Base-by-base conservation (phyloP, 148 eudicot species). In the Cornus suecica region DNA sequence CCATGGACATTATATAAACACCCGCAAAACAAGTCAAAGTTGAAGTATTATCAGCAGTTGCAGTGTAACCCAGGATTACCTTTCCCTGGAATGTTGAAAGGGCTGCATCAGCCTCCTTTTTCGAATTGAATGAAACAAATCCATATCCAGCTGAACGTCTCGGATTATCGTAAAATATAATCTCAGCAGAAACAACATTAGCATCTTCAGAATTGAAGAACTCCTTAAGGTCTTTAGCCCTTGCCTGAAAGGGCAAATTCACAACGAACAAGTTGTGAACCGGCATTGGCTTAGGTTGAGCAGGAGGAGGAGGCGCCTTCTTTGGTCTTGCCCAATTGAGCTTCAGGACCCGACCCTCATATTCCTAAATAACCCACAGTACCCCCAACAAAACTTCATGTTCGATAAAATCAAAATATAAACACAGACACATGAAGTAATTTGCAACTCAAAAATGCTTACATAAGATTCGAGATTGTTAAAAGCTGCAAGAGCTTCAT, bases 91-190 rank as follows among this genome's bases (percentile, higher is more conserved):
- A 95, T 70, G 74, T 73, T 22, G 75, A 68, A 63, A 95, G 90
- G 32, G 88, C 99, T 27, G 90, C 91, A 41, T 92, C 97, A 15
- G 97, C 92, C 77, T 95, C 99, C 64, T 76, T 82, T 85, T 89
- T 87, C 14, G 90, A 85, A 75, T 87, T 81, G 74, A 95, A 92
- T 41, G 97, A 89, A 72, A 92, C 91, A 83, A 92, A 95, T 71
- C 99, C 99, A 85, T 95, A 92, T 9, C 99, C 99, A 61, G 93
- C 79, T 6, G 99, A 81, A 71, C 79, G 84, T 71, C 94, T 86
- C 0, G 93, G 97, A 72, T 80, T 87, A 0, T 88, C 90, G 6
- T 77, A 62, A 72, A 87, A 91, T 74, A 95, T 87, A 69, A 95
- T 80, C 72, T 91, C 91, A 8, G 97, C 90, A 82, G 92, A 86